phyloP scores from a whole-genome alignment of 2,329 filamentous ascomycete species.

The Colletotrichum navitas region DNA sequence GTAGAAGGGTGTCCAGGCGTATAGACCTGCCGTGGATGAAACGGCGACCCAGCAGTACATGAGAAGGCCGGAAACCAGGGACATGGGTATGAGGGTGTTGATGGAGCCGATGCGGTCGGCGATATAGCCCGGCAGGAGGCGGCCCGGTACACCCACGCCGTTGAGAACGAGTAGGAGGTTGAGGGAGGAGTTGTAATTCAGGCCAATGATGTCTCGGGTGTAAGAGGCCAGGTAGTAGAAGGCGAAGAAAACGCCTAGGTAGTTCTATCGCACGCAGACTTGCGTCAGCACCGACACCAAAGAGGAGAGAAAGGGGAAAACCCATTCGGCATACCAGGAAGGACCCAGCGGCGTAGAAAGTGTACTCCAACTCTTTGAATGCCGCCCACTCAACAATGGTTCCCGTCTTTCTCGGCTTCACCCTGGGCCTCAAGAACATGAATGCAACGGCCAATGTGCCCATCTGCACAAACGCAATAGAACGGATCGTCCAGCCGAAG shows the following conservation, averaged over 20 bases:
- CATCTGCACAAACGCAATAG: conserved; percentile 70
- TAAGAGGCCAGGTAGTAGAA: conserved; percentile 71
- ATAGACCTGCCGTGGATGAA: conserved; percentile 61
- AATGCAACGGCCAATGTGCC: conserved; percentile 55
- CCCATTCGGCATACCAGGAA: conserved; percentile 45
- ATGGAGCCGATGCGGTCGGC: conserved; percentile 71
- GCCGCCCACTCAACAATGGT: conserved; percentile 59
- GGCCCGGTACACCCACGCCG: conserved; percentile 69
- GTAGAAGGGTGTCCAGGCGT: conserved; percentile 73
- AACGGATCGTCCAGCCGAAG: conserved; percentile 70
- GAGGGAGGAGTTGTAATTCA: conserved; percentile 65
- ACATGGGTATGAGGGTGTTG: conserved; percentile 69
- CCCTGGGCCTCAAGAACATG: conserved; percentile 55
- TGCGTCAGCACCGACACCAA: conserved; percentile 13
- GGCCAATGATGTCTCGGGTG: conserved; percentile 56
- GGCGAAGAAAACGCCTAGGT: conserved; percentile 67
- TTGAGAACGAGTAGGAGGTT: conserved; percentile 76
- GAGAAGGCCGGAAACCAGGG: conserved; percentile 56
- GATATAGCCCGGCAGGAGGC: conserved; percentile 68
- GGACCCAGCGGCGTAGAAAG: conserved; percentile 53
- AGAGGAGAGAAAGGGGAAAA: not conserved
- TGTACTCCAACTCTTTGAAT: conserved; percentile 61
- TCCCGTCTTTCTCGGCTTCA: conserved; percentile 57
- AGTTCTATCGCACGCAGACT: conserved; percentile 51
- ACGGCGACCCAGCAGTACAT: conserved; percentile 72